Evolutionary conservation across 2,329 filamentous ascomycete genomes (phyloP).

Genomic region (Ceratocystis huliohia): DNA sequence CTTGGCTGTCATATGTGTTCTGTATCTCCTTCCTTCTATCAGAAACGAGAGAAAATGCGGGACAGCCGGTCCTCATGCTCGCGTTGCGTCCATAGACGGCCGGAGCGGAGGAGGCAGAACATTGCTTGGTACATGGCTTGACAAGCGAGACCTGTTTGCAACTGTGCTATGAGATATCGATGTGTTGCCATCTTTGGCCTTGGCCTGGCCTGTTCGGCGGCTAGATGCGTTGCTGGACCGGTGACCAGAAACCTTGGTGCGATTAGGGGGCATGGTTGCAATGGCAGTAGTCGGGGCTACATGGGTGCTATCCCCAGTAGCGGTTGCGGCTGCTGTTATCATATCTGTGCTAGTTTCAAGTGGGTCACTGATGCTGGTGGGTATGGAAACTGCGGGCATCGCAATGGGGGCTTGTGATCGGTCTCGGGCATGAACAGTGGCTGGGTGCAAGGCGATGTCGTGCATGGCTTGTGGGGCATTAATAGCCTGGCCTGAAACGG

Average conservation of each 20-base stretch:
- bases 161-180: neutral
- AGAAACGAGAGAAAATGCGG: neutral
- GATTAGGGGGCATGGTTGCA: neutral
- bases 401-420: conserved; percentile 5
- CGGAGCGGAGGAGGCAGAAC: conserved; percentile 16
- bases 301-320: neutral
- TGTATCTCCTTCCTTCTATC: neutral
- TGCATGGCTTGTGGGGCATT: neutral
- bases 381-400: neutral
- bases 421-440: conserved; percentile 1
- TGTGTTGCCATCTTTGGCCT: conserved; percentile 11
- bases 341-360: neutral
- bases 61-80: conserved; percentile 8
- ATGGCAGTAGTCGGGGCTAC: neutral
- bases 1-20: neutral
- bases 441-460: neutral
- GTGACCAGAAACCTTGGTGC: neutral
- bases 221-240: neutral
- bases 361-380: neutral
- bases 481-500: neutral
- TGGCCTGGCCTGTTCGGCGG: conserved; percentile 15
- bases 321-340: neutral
- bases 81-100: conserved; percentile 17
- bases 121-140: conserved; percentile 8
- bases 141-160: conserved; percentile 7